A percentile compares a stretch with the other conserved stretches of the same genome.
Conservation (phyloP, 192 early-diverging fungal genomes). For the Linnemannia exigua region DNA sequence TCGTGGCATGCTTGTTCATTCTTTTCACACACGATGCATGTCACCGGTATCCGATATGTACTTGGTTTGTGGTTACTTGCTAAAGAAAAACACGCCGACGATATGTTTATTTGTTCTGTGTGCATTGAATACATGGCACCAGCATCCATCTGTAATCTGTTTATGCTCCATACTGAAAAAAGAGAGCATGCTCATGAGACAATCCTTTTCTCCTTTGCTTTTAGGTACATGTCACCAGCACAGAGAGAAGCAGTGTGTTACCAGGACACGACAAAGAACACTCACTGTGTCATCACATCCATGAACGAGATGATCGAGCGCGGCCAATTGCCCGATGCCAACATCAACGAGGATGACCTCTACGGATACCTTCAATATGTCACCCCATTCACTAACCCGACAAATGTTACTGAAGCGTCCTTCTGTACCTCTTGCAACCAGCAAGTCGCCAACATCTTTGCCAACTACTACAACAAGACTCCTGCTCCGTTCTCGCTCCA, state of each 20-base stretch:
- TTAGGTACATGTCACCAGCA: constrained; percentile 28
- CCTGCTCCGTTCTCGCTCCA: constrained; percentile 13
- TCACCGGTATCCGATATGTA: too few relatives aligned
- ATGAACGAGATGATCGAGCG: constrained; percentile 29
- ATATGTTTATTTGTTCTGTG: too few relatives aligned
- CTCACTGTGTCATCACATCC: constrained; percentile 22
- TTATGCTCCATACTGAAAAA: not conserved
- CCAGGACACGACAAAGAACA: constrained; percentile 15
- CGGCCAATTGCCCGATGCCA: constrained; percentile 19
- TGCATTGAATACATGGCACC: too few relatives aligned
- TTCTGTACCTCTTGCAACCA: constrained; percentile 34
- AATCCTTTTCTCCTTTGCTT: not conserved
- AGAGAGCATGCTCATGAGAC: not conserved
- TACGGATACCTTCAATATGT: constrained; percentile 42
- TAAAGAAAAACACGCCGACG: too few relatives aligned
- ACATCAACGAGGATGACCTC: constrained; percentile 36
- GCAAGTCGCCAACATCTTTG: constrained; percentile 35
- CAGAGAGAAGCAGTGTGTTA: constrained; percentile 29
- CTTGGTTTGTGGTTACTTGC: too few relatives aligned
- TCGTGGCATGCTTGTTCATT: too few relatives aligned
- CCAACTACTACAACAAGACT: constrained; percentile 23
- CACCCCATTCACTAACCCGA: constrained; percentile 11
- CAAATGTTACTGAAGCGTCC: not conserved
- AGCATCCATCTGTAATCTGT: too few relatives aligned
- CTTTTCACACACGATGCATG: too few relatives aligned